A percentile compares a stretch with the other conserved stretches of the same genome.
Conservation (phyloP, 768 basidiomycete genomes). For the Rhodotorula sphaerocarpa region DNA sequence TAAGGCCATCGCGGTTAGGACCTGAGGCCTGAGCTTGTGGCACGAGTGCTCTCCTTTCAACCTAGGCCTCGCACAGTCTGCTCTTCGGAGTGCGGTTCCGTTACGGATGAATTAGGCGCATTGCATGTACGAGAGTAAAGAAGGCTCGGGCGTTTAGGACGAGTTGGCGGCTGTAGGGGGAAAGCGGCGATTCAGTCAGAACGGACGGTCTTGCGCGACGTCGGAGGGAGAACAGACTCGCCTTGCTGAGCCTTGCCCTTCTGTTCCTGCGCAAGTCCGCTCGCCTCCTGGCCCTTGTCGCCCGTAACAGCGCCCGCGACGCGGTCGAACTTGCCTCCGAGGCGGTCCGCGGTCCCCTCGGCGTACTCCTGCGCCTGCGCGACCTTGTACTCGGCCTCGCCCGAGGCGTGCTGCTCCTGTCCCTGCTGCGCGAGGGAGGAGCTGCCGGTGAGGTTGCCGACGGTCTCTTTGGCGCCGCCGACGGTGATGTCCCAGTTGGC, state of each 20-base stretch:
- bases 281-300: constrained; percentile 22
- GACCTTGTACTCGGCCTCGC: constrained; percentile 30
- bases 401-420: constrained; percentile 12
- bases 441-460: constrained; percentile 27
- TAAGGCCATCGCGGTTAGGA: not conserved
- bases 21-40: too few relatives aligned
- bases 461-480: constrained; percentile 11
- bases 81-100: too few relatives aligned
- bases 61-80: too few relatives aligned
- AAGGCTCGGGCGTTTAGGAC: too few relatives aligned
- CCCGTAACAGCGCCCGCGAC: constrained; percentile 28
- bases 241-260: constrained; percentile 32
- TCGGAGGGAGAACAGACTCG: not conserved
- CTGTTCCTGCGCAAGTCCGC: constrained; percentile 10
- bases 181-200: not conserved
- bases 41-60: too few relatives aligned
- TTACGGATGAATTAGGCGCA: too few relatives aligned
- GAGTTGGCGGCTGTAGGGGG: not conserved
- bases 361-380: constrained; percentile 28
- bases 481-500: constrained; percentile 24
- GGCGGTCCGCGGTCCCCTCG: constrained; percentile 13
- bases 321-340: constrained; percentile 29
- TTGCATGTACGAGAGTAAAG: too few relatives aligned
- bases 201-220: not conserved
- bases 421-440: constrained; percentile 16